phyloP scores from a whole-genome alignment of 1,284 basidiomycete species.

The Fomitopsis pinicola region DNA sequence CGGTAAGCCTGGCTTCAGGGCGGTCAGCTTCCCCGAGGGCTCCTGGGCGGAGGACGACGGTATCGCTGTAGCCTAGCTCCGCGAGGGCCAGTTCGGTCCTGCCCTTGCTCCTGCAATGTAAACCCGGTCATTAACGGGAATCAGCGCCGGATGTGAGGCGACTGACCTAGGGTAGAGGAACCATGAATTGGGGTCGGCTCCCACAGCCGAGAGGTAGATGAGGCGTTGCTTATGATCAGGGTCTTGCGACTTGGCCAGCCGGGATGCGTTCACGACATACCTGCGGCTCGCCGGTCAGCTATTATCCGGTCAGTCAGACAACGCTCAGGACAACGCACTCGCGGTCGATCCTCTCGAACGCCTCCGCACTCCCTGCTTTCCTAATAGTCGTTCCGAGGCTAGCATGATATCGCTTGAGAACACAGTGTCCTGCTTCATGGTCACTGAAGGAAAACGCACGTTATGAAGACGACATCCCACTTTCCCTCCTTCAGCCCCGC shows the following conservation, averaged over 20 bases:
- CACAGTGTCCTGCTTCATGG: neutral
- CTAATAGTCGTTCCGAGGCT: slow-evolving; percentile 26
- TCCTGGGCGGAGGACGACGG: slow-evolving; percentile 64
- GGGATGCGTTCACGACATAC: slow-evolving; percentile 70
- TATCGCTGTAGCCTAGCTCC: slow-evolving; percentile 59
- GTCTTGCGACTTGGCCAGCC: slow-evolving; percentile 50
- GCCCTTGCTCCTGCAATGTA: slow-evolving; percentile 56
- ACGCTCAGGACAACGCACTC: slow-evolving; percentile 41
- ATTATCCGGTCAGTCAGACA: neutral
- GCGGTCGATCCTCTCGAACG: slow-evolving; percentile 72
- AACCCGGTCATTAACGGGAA: neutral
- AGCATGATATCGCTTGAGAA: neutral
- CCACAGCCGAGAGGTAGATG: slow-evolving; percentile 62
- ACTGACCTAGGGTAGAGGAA: slow-evolving; percentile 48
- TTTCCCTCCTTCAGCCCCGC: slow-evolving; percentile 46
- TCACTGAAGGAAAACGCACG: neutral
- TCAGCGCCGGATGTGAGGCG: neutral
- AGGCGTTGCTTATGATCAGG: slow-evolving; percentile 46
- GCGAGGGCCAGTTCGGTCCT: slow-evolving; percentile 69
- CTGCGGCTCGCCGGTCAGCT: slow-evolving; percentile 27
- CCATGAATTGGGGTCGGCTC: slow-evolving; percentile 43
- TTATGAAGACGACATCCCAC: slow-evolving; percentile 65
- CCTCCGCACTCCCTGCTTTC: neutral
- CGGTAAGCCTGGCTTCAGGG: neutral
- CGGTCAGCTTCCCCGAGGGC: slow-evolving; percentile 28